Evolutionary conservation across 2,329 filamentous ascomycete genomes (phyloP).

Genomic region (Didymella segeticola): DNA sequence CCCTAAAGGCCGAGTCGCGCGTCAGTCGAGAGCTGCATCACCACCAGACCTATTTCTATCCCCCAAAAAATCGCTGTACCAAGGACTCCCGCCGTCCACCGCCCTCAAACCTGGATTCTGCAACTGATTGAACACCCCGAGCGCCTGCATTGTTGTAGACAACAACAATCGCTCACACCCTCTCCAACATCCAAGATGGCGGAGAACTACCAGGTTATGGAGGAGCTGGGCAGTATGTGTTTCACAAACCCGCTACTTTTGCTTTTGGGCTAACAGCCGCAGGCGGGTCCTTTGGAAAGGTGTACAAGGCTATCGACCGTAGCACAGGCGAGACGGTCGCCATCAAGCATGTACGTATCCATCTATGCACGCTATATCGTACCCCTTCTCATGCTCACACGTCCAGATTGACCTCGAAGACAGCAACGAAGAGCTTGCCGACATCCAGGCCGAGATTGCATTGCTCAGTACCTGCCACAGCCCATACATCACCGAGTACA

Average conservation of each 20-base stretch:
- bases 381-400: conserved; percentile 17
- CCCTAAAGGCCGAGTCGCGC: not conserved
- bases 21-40: conserved; percentile 18
- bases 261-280: conserved; percentile 23
- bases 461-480: conserved; percentile 95
- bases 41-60: conserved; percentile 40
- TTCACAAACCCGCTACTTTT: not conserved
- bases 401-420: conserved; percentile 94
- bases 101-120: conserved; percentile 29
- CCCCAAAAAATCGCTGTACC: conserved; percentile 21
- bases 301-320: conserved; percentile 95
- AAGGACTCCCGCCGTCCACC: conserved; percentile 33
- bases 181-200: conserved; percentile 64
- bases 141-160: conserved; percentile 26
- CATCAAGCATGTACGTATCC: conserved; percentile 84
- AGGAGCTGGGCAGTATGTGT: conserved; percentile 88
- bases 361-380: not conserved
- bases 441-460: conserved; percentile 97
- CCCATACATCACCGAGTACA: conserved; percentile 94
- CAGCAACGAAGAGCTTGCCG: conserved; percentile 96
- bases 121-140: conserved; percentile 19
- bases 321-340: conserved; percentile 91
- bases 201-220: conserved; percentile 89
- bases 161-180: conserved; percentile 22
- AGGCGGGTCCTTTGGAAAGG: conserved; percentile 95